Evolutionary conservation across 73 alveolate species (phyloP).

Genomic region (Paramecium sexaurelia): DNA sequence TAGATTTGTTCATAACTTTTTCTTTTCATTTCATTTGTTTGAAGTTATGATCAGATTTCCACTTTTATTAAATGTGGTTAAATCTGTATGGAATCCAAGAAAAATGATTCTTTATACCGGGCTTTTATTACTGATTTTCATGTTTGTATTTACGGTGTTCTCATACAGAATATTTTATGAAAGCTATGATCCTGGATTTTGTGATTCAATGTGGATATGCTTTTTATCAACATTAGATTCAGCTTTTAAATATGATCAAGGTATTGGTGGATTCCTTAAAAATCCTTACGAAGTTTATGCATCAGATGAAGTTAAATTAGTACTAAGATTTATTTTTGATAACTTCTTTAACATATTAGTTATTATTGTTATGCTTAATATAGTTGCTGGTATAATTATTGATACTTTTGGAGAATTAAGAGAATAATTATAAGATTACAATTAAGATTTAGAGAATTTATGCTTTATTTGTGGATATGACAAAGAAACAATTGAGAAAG

Average conservation of each 20-base stretch:
- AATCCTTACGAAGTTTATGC: constrained; percentile 20
- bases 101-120: constrained; percentile 75
- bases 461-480: constrained; percentile 95
- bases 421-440: constrained; percentile 84
- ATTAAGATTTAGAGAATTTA: constrained; percentile 84
- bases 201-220: constrained; percentile 79
- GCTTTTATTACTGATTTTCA: constrained; percentile 69
- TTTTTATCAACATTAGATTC: constrained; percentile 74
- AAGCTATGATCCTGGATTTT: constrained; percentile 52
- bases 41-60: constrained; percentile 81
- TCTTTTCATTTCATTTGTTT: constrained; percentile 77
- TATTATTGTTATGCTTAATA: constrained; percentile 64
- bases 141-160: constrained; percentile 75
- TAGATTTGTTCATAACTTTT: constrained; percentile 73
- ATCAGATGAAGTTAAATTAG: neutral
- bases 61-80: constrained; percentile 76
- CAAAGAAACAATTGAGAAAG: constrained; percentile 86
- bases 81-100: constrained; percentile 83
- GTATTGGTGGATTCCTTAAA: constrained; percentile 75
- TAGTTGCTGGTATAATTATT: constrained; percentile 85
- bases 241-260: constrained; percentile 84
- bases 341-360: constrained; percentile 54
- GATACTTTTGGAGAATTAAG: constrained; percentile 96
- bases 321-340: constrained; percentile 63
- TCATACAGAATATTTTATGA: constrained; percentile 69